Base-by-base conservation (phyloP, 1,139 yeast genomes). In the Geotrichum macrosporum region DNA sequence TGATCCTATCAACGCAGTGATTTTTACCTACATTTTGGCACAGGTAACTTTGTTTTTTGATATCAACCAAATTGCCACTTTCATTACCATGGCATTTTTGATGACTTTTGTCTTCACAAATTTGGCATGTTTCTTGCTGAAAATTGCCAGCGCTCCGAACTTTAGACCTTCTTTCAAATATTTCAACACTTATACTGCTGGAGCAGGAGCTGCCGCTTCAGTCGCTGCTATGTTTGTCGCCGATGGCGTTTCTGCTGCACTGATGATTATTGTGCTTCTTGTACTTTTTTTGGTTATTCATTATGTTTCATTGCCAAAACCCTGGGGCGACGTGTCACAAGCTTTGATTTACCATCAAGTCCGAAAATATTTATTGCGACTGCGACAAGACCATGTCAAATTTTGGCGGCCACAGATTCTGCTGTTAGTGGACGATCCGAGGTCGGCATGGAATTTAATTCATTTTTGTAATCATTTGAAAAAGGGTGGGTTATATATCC, bases 241-340 rank as follows among this genome's bases (percentile, higher is more conserved):
- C 3, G 98, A 92, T 67, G 95, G 95, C 29, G 61, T 83, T 20
- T 84, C 94, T 2, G 97, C 98, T 0, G 73, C 87, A 1, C 72
- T 82, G 22, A 82, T 89, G 46, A 77, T 88, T 35, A 68, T 81
- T 5, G 77, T 83, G 48, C 72, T 88, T 57, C 65, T 79, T 43
- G 69, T 80, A 21, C 67, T 92, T 40, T 84, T 92, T 56, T 62
- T 87, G 47, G 64, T 84, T 50, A 92, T 92, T 53, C 97, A 92
- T 64, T 87, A 88, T 60, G 75, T 80, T 50, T 84, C 96, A 2
- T 96, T 96, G 2, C 96, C 97, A 4, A 88, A 87, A 63, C 84
- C 88, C 32, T 92, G 96, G 86, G 98, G 98, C 29, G 98, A 92
- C 67, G 96, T 92, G 22, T 88, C 97, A 1, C 97, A 92, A 66